Conservation (phyloP, 164 flowering plant genomes). For the Annona cherimola region DNA sequence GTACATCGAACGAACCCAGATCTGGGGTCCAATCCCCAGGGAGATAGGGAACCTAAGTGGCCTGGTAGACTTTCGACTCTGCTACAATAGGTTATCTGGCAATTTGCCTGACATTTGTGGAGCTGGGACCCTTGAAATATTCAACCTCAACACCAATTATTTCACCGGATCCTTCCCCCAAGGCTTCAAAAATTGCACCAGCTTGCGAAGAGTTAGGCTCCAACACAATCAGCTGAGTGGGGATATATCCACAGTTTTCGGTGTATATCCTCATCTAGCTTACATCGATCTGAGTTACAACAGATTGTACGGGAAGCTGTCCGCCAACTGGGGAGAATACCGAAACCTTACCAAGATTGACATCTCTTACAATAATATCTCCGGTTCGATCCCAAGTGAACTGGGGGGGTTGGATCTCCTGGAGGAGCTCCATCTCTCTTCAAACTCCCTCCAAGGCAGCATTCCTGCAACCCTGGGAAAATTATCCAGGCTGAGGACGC, state of each 20-base stretch:
- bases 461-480: neutral
- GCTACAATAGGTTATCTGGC: no score
- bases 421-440: neutral
- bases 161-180: conserved; percentile 14
- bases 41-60: neutral
- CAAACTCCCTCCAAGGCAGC: neutral
- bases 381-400: neutral
- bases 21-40: neutral
- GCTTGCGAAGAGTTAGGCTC: conserved; percentile 16
- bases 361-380: neutral
- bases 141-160: conserved; percentile 10
- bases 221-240: conserved; percentile 14
- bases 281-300: conserved; percentile 1
- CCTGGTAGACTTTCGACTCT: no score
- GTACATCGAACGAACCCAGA: neutral
- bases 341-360: neutral
- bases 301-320: conserved; percentile 2
- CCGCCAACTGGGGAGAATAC: neutral
- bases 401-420: neutral
- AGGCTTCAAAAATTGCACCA: conserved; percentile 18
- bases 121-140: neutral
- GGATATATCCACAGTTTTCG: conserved; percentile 11
- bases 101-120: conserved; percentile 18
- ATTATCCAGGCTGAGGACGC: neutral
- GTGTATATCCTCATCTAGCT: neutral